These are phyloP conservation scores for Scorias spongiosa DNA, from an alignment of 2,329 filamentous ascomycete species.

Conservation along the genomic window DNA sequence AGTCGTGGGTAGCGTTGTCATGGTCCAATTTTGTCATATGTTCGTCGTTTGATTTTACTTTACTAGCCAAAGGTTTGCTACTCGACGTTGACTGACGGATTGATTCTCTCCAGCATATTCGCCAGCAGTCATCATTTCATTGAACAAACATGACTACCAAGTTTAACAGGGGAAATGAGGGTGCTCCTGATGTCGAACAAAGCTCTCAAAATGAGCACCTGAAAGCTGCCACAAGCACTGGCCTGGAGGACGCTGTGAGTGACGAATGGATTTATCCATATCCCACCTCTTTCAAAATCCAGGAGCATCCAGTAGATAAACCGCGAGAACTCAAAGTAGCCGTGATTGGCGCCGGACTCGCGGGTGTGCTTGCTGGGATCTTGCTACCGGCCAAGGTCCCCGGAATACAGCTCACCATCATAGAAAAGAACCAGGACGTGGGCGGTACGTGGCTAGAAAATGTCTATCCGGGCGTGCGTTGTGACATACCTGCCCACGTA, in stretches of 20 bases:
- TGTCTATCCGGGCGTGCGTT: conserved; percentile 27
- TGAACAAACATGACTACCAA: not conserved
- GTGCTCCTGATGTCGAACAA: not conserved
- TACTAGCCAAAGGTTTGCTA: not conserved
- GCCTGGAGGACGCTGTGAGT: not conserved
- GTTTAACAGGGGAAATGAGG: not conserved
- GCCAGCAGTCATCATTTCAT: not conserved
- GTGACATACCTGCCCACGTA: conserved; percentile 25
- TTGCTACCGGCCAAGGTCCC: conserved; percentile 56
- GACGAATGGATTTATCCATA: conserved; percentile 13
- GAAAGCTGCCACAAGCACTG: not conserved
- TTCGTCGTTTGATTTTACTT: not conserved
- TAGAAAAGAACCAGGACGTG: conserved; percentile 33
- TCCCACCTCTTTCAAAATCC: conserved; percentile 15
- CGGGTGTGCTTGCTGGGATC: conserved; percentile 49
- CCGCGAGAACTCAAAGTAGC: conserved; percentile 26
- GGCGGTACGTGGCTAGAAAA: conserved; percentile 32
- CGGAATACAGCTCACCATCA: conserved; percentile 47
- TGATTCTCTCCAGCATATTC: too few species aligned
- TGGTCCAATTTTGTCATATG: not conserved
- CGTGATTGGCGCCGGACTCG: conserved; percentile 48
- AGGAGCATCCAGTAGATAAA: conserved; percentile 16
- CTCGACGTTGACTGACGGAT: not conserved
- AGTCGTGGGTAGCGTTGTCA: not conserved
- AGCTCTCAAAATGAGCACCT: not conserved